phyloP scores from a whole-genome alignment of 2,329 filamentous ascomycete genomes.

The Trichoderma sp. region DNA sequence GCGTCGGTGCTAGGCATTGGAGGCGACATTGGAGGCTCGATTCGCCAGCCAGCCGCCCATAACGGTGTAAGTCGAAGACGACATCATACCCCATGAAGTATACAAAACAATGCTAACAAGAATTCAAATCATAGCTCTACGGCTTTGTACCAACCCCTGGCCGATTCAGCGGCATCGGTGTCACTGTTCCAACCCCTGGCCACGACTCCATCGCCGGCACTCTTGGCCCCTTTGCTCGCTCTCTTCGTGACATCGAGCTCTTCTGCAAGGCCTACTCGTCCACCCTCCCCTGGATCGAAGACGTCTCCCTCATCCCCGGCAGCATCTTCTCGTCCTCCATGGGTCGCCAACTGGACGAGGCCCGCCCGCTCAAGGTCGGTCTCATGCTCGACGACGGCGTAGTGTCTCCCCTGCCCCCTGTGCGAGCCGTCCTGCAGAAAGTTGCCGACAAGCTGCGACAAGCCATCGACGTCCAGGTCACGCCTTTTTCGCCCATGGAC shows the following conservation, averaged over 20 bases:
- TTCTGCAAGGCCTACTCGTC: conserved; percentile 52
- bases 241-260: conserved; percentile 24
- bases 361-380: conserved; percentile 82
- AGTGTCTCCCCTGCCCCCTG: conserved; percentile 77
- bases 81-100: neutral
- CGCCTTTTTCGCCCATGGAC: conserved; percentile 43
- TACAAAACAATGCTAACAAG: neutral
- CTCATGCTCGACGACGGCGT: conserved; percentile 93
- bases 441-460: conserved; percentile 94
- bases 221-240: conserved; percentile 47
- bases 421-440: conserved; percentile 88
- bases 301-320: conserved; percentile 86
- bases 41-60: conserved; percentile 12
- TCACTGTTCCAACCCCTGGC: conserved; percentile 87
- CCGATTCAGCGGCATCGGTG: conserved; percentile 85
- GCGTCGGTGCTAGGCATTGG: conserved; percentile 62
- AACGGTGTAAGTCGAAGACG: conserved; percentile 1
- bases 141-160: conserved; percentile 66
- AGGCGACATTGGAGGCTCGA: conserved; percentile 54
- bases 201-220: conserved; percentile 91
- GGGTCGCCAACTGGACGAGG: conserved; percentile 19
- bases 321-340: conserved; percentile 15
- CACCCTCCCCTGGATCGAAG: conserved; percentile 73
- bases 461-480: conserved; percentile 87
- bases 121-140: neutral